Conservation (phyloP, 768 basidiomycete species). For the Leucocoprinus sp. region DNA sequence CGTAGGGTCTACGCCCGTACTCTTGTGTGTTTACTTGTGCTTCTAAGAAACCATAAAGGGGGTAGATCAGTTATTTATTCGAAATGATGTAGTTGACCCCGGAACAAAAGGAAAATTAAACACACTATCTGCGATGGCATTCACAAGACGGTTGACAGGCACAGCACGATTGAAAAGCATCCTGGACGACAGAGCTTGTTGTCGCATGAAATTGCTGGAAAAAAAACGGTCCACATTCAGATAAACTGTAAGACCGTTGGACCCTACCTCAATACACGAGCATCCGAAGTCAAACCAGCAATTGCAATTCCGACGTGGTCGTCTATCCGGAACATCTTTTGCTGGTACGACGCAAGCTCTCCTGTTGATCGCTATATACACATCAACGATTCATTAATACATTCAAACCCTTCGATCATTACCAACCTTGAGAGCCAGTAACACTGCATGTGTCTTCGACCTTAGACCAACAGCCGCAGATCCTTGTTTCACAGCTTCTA, state of each 20-base stretch:
- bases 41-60: slow-evolving; percentile 41
- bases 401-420: not conserved
- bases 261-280: slow-evolving; percentile 86
- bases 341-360: slow-evolving; percentile 98
- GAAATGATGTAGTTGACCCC: no score
- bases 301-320: slow-evolving; percentile 99
- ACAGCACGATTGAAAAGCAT: slow-evolving; percentile 96
- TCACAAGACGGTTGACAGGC: slow-evolving; percentile 90
- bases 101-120: no score
- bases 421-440: slow-evolving; percentile 85
- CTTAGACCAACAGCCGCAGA: slow-evolving; percentile 97
- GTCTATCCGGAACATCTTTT: slow-evolving; percentile 99
- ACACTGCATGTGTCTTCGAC: slow-evolving; percentile 89
- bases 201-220: slow-evolving; percentile 94
- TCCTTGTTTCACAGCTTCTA: slow-evolving; percentile 99
- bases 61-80: not conserved
- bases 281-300: slow-evolving; percentile 97
- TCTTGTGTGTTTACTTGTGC: slow-evolving; percentile 99
- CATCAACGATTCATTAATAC: slow-evolving; percentile 1
- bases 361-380: slow-evolving; percentile 82
- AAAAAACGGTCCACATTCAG: slow-evolving; percentile 1
- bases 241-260: not conserved
- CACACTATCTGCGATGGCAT: slow-evolving; percentile 91
- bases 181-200: slow-evolving; percentile 91
- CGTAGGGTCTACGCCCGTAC: slow-evolving; percentile 95